These are phyloP conservation scores for Triticum turgidum DNA, from an alignment of 176 grass and related monocot genomes.

Conservation along the genomic window DNA sequence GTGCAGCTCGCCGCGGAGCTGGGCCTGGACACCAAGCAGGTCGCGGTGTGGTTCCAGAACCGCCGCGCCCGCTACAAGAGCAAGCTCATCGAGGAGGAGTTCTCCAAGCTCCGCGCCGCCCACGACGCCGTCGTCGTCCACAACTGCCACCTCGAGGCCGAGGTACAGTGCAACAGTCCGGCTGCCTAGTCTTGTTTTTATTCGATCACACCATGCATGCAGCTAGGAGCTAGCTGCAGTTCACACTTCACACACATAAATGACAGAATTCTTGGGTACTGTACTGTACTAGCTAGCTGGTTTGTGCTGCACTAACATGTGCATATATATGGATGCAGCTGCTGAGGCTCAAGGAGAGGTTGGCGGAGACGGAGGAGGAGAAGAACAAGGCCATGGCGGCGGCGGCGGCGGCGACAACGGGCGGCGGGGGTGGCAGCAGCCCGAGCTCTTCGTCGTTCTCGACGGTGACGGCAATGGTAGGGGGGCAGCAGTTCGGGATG, in stretches of 20 bases:
- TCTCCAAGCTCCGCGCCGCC: constrained; percentile 70
- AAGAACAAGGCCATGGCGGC: constrained; percentile 48
- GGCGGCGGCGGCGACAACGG: neutral
- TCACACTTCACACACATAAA: neutral
- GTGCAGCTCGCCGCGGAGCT: constrained; percentile 79
- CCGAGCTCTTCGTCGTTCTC: constrained; percentile 92
- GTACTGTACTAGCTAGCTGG: too few relatives aligned
- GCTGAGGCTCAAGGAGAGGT: constrained; percentile 65
- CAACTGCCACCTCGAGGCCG: constrained; percentile 88
- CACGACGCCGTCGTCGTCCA: constrained; percentile 76
- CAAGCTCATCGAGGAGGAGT: constrained; percentile 96
- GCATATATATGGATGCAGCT: constrained; percentile 33
- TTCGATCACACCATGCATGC: neutral
- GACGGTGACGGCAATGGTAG: constrained; percentile 53
- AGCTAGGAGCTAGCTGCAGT: neutral
- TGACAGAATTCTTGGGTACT: neutral
- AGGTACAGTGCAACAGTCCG: constrained; percentile 37
- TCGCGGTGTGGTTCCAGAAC: constrained; percentile 99
- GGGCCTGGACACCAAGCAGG: constrained; percentile 86
- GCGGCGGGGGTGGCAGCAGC: constrained; percentile 47
- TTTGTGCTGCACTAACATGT: neutral
- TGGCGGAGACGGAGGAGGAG: constrained; percentile 59
- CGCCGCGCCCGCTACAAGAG: constrained; percentile 94
- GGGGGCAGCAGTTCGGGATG: constrained; percentile 51
- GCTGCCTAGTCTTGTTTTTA: neutral